Evolutionary conservation across 495 filamentous ascomycete genomes (phyloP).

Genomic region (Podospora pseudoanserina): DNA sequence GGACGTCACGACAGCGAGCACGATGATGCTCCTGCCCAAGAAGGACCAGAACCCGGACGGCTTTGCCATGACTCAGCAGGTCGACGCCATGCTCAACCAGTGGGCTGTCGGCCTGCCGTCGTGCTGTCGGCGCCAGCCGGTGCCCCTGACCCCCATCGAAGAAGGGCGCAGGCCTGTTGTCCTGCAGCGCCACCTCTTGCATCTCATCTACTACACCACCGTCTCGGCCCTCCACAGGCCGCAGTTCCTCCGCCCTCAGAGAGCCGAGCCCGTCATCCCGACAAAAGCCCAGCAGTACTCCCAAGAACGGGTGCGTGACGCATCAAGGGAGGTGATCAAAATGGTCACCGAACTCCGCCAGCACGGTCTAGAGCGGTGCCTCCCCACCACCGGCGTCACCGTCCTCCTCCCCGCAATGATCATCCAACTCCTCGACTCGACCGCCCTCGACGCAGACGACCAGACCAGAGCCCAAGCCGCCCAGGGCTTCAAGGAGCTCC

Average conservation of each 20-base stretch:
- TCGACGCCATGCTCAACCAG: conserved; percentile 66
- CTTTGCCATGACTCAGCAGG: conserved; percentile 16
- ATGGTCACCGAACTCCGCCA: conserved; percentile 70
- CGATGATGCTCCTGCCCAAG: conserved; percentile 86
- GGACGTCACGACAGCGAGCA: conserved; percentile 69
- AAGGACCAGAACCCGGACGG: conserved; percentile 47
- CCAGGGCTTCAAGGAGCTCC: conserved; percentile 78
- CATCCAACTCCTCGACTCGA: conserved; percentile 86
- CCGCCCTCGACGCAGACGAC: conserved; percentile 56
- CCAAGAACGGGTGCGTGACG: conserved; percentile 70
- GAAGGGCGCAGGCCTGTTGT: conserved; percentile 49
- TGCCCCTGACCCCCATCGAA: conserved; percentile 45
- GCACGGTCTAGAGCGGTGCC: conserved; percentile 66
- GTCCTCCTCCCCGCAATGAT: conserved; percentile 87
- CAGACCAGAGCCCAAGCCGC: conserved; percentile 63
- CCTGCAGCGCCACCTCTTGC: conserved; percentile 71
- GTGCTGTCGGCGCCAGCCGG: conserved; percentile 57
- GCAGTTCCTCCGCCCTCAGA: conserved; percentile 72
- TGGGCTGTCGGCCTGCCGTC: conserved; percentile 69
- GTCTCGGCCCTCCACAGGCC: conserved; percentile 83
- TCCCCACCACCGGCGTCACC: conserved; percentile 84
- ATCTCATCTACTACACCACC: conserved; percentile 87
- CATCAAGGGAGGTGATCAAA: conserved; percentile 73
- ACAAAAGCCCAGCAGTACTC: conserved; percentile 71
- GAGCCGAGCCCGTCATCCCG: conserved; percentile 49